Percentiles rank a stretch among this genome's conserved stretches.
phyloP scores from a whole-genome alignment of 768 basidiomycete species.

The Podaxis pistillaris region DNA sequence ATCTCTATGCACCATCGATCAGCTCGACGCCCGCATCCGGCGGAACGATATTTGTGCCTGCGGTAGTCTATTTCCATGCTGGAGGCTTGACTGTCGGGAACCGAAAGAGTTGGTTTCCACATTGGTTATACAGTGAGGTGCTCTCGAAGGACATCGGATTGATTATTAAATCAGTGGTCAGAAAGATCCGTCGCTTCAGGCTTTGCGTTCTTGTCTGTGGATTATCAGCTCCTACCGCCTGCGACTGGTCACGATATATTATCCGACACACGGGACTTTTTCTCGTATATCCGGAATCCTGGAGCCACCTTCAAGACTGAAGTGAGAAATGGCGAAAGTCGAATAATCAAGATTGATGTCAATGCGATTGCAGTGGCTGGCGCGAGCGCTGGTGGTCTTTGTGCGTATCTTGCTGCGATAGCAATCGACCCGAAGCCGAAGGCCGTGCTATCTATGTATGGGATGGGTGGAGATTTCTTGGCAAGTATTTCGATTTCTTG shows the following conservation, averaged over 20 bases:
- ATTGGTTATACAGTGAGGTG: conserved; percentile 57
- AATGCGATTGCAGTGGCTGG: conserved; percentile 51
- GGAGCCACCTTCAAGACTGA: background rate
- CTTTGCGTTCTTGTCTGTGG: conserved; percentile 57
- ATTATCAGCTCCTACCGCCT: conserved; percentile 58
- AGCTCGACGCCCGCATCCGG: background rate
- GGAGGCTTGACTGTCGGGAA: conserved; percentile 64
- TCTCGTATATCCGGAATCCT: conserved; percentile 40
- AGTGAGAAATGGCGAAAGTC: background rate
- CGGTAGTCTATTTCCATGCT: conserved; percentile 46
- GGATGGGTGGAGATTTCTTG: conserved; percentile 61
- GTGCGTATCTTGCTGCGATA: conserved; percentile 62
- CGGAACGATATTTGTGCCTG: conserved; percentile 22
- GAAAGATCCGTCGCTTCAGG: conserved; percentile 47
- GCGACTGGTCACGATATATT: conserved; percentile 57
- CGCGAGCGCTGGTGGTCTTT: conserved; percentile 60
- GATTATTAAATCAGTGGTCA: conserved; percentile 20
- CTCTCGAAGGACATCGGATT: background rate
- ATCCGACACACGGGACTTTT: conserved; percentile 56
- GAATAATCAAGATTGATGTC: conserved; percentile 32
- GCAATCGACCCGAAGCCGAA: conserved; percentile 44
- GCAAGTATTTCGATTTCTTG: conserved; percentile 24
- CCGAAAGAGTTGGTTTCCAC: conserved; percentile 59
- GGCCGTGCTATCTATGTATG: conserved; percentile 58
- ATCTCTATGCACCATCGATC: conserved; percentile 23